Evolutionary conservation across 176 grass and related monocot species (phyloP).

Genomic region (bread wheat (Triticum aestivum)): DNA sequence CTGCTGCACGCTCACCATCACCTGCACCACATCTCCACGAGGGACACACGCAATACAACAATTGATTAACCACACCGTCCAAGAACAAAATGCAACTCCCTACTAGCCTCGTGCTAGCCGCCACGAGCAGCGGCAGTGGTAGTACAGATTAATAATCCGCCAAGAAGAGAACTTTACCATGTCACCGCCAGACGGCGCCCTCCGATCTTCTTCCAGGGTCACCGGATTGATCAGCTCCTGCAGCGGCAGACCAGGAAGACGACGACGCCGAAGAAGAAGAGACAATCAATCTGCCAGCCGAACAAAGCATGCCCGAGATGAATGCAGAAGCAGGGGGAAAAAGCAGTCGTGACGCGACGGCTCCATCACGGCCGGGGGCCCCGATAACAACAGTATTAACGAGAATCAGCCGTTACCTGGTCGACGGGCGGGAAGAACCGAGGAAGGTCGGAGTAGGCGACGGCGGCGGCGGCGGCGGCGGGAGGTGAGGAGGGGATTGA

Average conservation of each 20-base stretch:
- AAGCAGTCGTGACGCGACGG: not conserved
- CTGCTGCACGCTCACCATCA: conserved; percentile 52
- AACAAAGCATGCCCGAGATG: not conserved
- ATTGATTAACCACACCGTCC: not conserved
- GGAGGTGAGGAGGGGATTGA: conserved; percentile 16
- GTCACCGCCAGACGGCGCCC: not conserved
- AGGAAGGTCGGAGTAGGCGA: no score
- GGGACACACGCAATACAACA: not conserved
- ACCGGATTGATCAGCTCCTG: not conserved
- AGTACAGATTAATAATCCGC: not conserved
- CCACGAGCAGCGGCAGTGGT: no score
- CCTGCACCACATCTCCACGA: conserved; percentile 43
- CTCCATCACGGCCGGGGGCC: no score
- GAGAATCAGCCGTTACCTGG: not conserved
- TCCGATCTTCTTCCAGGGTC: conserved; percentile 12
- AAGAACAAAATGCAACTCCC: conserved; percentile 32
- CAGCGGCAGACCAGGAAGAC: not conserved
- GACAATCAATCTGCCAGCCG: not conserved
- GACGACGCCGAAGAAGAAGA: not conserved
- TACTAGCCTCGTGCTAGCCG: no score
- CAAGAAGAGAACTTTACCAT: conserved; percentile 31
- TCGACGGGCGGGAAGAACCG: not conserved
- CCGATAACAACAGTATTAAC: not conserved
- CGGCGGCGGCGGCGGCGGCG: no score
- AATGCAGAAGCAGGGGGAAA: conserved; percentile 26